These are phyloP conservation scores for Cucumis sativus DNA, from an alignment of 306 rosid genomes.

Conservation along the genomic window Cucumber_9930_V3 NC_026659.2:29869001-29869500, in stretches of 20 bases:
- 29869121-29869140: constrained; percentile 74
- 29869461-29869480: not conserved
- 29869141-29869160: constrained; percentile 3
- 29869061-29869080: constrained; percentile 81
- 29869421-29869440: constrained; percentile 80
- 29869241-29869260: not conserved
- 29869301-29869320: not conserved
- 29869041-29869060: constrained; percentile 69
- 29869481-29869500: not conserved
- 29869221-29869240: not conserved
- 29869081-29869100: constrained; percentile 70
- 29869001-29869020: constrained; percentile 67
- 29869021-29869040: constrained; percentile 62
- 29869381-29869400: constrained; percentile 97
- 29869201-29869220: not conserved
- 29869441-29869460: not conserved
- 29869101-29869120: constrained; percentile 98
- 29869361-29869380: constrained; percentile 98
- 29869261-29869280: not conserved
- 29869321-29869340: constrained; percentile 86
- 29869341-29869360: constrained; percentile 92
- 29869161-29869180: not conserved
- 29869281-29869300: not conserved
- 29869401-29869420: constrained; percentile 73
- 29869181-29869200: not conserved